Percentiles rank a stretch among this genome's conserved stretches.
Evolutionary conservation across 192 early-diverging fungal species (phyloP).

Genomic region (Lobulomyces angularis): DNA sequence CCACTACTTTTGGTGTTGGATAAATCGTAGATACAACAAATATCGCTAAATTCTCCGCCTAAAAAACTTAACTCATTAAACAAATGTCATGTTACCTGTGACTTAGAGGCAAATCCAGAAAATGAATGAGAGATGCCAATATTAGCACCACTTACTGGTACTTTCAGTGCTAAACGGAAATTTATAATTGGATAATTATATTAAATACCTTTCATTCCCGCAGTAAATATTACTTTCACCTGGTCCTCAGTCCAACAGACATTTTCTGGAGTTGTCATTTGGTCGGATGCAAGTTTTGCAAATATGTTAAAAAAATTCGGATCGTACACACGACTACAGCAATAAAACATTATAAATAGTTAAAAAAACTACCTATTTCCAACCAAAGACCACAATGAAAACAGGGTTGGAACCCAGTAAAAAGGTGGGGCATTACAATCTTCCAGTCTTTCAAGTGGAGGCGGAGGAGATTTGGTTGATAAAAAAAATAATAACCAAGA

Average conservation of each 20-base stretch:
- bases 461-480: constrained; percentile 30
- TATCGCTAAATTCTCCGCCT: constrained; percentile 52
- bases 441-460: neutral
- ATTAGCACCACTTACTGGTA: too few relatives aligned
- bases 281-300: constrained; percentile 45
- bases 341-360: too few relatives aligned
- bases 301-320: constrained; percentile 60
- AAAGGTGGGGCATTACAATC: constrained; percentile 34
- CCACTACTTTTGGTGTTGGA: constrained; percentile 24
- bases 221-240: constrained; percentile 44
- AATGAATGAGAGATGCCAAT: too few relatives aligned
- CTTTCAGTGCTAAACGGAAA: too few relatives aligned
- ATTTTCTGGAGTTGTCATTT: constrained; percentile 11
- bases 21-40: constrained; percentile 73
- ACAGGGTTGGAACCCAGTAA: constrained; percentile 66
- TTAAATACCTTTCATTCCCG: constrained; percentile 23
- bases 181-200: too few relatives aligned
- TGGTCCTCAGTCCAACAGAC: constrained; percentile 50
- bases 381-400: constrained; percentile 71
- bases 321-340: too few relatives aligned
- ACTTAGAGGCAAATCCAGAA: too few relatives aligned
- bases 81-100: too few relatives aligned
- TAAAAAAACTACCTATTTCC: constrained; percentile 39
- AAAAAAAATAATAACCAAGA: constrained; percentile 58
- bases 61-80: too few relatives aligned